Base-by-base conservation (phyloP, 192 early-diverging fungal genomes). In the Umbelopsis sp. region DNA sequence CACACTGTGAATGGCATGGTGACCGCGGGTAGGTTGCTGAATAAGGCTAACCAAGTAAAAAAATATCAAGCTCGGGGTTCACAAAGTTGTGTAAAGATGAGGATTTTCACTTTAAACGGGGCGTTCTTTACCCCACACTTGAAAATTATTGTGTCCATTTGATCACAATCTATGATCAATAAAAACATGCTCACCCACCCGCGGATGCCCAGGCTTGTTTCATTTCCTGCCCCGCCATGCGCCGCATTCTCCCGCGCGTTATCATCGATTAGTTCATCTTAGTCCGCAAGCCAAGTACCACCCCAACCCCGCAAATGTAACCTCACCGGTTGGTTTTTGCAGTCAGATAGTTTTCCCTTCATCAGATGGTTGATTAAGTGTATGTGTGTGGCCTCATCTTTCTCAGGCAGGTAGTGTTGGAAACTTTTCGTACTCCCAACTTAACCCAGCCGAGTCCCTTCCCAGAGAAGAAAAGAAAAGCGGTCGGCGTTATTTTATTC, bases 171-270 rank as follows among this genome's bases (percentile, higher is more conserved):
- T 61, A 13, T 35, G 27, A 61, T 61, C 55, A 61, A 35, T 35
- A 25, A 18, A 11, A 16, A n/a, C n/a, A 15, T 41, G 37, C 25
- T 35, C 55, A 35, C 55, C 55, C 55, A 35, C 55, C 55, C 55
- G 55, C 30, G 55, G 55, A 61, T 61, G 55, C 55, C 55, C 55
- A 61, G 55, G 27, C 30, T 25, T 18, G 27, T 12, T 61, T 30
- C 55, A 61, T 35, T 61, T 61, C 55, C 5, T 61, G 55, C 55
- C 55, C 55, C 55, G 55, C 55, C 55, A 13, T 61, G 16, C 55
- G 55, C 55, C 55, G 55, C 55, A 61, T 61, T 61, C 55, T 61
- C 55, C 55, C 55, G 55, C 55, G 55, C 55, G 55, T 35, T 61
- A 61, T 61, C 27, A 61, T 35, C 55, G 55, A 61, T 61, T 61